Evolutionary conservation across 2,329 filamentous ascomycete species (phyloP).

Genomic region (Neonectria faginata): DNA sequence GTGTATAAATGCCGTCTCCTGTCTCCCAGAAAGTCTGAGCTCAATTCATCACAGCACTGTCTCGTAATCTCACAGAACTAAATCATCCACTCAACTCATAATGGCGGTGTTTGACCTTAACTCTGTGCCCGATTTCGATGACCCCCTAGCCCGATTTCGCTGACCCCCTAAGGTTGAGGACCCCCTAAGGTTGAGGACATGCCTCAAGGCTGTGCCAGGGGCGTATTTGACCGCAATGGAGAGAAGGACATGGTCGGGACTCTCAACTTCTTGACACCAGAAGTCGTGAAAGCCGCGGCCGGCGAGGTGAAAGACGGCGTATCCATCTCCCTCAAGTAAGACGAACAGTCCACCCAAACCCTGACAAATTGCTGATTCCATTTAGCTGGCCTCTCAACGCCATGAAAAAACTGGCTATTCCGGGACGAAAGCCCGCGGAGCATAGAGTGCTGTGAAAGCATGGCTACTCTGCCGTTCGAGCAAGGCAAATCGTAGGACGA

Average conservation of each 20-base stretch:
- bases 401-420: slow-evolving; percentile 48
- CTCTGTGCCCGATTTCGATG: slow-evolving; percentile 55
- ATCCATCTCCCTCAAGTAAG: slow-evolving; percentile 64
- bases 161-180: slow-evolving; percentile 54
- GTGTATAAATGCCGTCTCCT: neutral
- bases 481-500: slow-evolving; percentile 56
- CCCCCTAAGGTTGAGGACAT: slow-evolving; percentile 54
- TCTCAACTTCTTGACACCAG: slow-evolving; percentile 63
- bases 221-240: slow-evolving; percentile 57
- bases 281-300: slow-evolving; percentile 47
- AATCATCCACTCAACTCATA: neutral
- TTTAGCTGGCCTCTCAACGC: slow-evolving; percentile 4
- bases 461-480: slow-evolving; percentile 24
- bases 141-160: too few species aligned
- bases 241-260: slow-evolving; percentile 62
- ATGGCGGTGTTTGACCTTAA: slow-evolving; percentile 12
- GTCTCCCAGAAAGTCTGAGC: neutral
- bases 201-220: slow-evolving; percentile 62
- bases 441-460: slow-evolving; percentile 51
- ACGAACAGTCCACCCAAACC: neutral
- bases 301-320: slow-evolving; percentile 50
- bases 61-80: neutral
- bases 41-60: neutral
- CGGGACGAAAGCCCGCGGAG: slow-evolving; percentile 49
- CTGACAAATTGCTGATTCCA: neutral